These are phyloP conservation scores for Rhodomyrtus tomentosa DNA, from an alignment of 345 rosid genomes.

Conservation along the genomic window DNA sequence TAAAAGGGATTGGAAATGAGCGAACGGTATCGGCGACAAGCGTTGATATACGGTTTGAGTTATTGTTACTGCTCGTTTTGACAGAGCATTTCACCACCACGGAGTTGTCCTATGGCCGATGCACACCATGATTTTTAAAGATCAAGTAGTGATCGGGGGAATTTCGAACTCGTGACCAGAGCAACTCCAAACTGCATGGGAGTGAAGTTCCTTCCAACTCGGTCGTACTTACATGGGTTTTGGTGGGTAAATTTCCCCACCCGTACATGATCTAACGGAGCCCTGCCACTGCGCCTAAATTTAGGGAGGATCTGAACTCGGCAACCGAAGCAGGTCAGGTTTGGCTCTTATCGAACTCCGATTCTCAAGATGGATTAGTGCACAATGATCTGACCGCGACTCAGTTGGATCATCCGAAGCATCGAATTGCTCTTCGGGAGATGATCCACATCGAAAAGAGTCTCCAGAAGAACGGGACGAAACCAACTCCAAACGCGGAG, in stretches of 20 bases:
- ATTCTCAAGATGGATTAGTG: too few species aligned
- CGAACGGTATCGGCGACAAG: background rate
- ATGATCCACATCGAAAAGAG: background rate
- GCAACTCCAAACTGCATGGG: background rate
- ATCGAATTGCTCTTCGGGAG: background rate
- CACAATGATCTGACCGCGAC: too few species aligned
- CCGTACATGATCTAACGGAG: too few species aligned
- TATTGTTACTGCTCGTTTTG: background rate
- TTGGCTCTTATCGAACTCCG: background rate
- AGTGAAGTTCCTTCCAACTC: background rate
- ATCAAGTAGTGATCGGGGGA: background rate
- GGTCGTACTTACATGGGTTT: accelerated
- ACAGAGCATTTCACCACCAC: accelerated
- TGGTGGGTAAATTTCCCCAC: background rate
- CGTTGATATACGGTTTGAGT: accelerated
- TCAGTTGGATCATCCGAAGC: too few species aligned
- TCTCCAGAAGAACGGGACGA: background rate
- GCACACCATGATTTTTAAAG: accelerated
- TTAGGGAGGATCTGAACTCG: background rate
- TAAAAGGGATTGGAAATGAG: background rate
- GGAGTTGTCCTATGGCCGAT: background rate
- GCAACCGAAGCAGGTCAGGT: background rate
- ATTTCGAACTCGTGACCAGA: background rate
- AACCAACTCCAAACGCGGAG: background rate
- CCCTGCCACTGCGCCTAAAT: background rate